These are phyloP conservation scores for Poa pratensis DNA, from an alignment of 176 grass and related monocot genomes.

Conservation along the genomic window DNA sequence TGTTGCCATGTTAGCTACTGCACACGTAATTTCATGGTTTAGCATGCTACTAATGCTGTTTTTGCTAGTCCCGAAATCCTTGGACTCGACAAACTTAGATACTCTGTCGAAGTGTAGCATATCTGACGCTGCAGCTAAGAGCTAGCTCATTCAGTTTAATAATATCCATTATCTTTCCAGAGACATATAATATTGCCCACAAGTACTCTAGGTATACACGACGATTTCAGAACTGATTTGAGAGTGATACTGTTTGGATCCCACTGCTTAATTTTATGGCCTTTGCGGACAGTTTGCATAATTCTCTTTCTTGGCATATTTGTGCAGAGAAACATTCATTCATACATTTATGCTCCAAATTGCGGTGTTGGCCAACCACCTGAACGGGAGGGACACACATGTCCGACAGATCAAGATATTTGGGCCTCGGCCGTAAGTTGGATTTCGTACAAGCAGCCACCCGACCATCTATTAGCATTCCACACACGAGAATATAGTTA, in stretches of 20 bases:
- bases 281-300: neutral
- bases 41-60: neutral
- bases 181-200: neutral
- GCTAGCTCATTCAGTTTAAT: neutral
- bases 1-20: neutral
- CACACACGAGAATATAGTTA: neutral
- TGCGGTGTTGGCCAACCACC: slow-evolving; percentile 79
- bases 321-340: slow-evolving; percentile 84
- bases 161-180: neutral
- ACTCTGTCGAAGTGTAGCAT: neutral
- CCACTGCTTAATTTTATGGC: neutral
- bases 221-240: slow-evolving; percentile 6
- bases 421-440: slow-evolving; percentile 86
- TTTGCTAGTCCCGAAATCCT: neutral
- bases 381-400: slow-evolving; percentile 93
- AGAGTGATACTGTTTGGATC: neutral
- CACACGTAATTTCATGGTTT: neutral
- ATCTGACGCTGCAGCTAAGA: neutral
- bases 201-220: neutral
- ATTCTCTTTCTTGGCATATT: slow-evolving; percentile 37
- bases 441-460: neutral
- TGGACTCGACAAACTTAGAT: neutral
- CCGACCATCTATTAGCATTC: neutral
- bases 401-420: slow-evolving; percentile 93
- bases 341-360: slow-evolving; percentile 98